Percentiles rank a stretch among this genome's conserved stretches.
phyloP scores from a whole-genome alignment of 2,329 filamentous ascomycete genomes.

The Aureobasidium sp. region DNA sequence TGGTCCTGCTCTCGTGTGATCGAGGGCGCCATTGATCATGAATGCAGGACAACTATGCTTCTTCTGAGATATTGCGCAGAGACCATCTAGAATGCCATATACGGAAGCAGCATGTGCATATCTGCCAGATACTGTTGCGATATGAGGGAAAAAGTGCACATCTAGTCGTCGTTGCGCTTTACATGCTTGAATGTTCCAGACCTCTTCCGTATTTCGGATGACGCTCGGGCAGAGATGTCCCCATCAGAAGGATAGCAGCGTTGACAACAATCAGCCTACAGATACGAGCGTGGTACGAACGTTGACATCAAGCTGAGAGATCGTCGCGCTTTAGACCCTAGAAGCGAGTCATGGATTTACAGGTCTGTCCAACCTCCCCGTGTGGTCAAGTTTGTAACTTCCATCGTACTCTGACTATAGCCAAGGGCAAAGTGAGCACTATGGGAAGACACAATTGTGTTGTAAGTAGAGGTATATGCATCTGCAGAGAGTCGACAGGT shows the following conservation, averaged over 20 bases:
- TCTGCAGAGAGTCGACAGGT: too few relatives aligned
- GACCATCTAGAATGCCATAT: too few relatives aligned
- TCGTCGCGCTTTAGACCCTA: neutral
- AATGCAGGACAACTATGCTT: neutral
- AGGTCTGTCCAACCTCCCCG: neutral
- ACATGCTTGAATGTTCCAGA: neutral
- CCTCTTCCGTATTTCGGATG: neutral
- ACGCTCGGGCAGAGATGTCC: too few relatives aligned
- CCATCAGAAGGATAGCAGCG: too few relatives aligned
- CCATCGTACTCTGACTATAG: too few relatives aligned
- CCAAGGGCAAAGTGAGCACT: too few relatives aligned
- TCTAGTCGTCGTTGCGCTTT: neutral
- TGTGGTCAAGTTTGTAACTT: too few relatives aligned
- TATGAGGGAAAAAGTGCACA: neutral
- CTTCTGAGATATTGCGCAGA: neutral
- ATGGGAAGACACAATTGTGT: too few relatives aligned
- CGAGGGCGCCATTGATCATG: too few relatives aligned
- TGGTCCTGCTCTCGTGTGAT: neutral
- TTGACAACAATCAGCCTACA: neutral
- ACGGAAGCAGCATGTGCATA: neutral
- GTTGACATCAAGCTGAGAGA: neutral
- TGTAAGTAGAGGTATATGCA: too few relatives aligned
- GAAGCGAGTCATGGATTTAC: neutral
- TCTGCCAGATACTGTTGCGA: neutral
- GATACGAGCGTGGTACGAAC: neutral